Evolutionary conservation across 495 filamentous ascomycete genomes (phyloP).

Genomic region (Hypoxylon cercidicola): DNA sequence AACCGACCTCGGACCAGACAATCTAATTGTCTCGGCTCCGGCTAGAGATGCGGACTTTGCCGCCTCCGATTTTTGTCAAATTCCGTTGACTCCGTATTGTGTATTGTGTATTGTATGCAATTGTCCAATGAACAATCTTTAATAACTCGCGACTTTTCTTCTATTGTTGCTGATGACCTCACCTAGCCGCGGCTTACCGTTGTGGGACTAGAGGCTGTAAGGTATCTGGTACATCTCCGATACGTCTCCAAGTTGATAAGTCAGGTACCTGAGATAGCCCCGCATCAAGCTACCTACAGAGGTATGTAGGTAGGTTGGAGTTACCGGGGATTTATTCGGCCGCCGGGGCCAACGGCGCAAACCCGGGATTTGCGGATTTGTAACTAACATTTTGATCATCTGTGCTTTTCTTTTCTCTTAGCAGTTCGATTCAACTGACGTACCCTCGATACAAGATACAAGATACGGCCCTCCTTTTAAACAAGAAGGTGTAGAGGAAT

Average conservation of each 20-base stretch:
- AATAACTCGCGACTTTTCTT: too few species aligned
- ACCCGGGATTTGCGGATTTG: conserved; percentile 1
- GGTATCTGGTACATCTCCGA: not conserved
- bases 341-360: conserved; percentile 23
- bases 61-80: too few species aligned
- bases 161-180: conserved; percentile 21
- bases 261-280: conserved; percentile 2
- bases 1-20: conserved; percentile 34
- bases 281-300: not conserved
- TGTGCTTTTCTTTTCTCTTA: too few species aligned
- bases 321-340: conserved; percentile 30
- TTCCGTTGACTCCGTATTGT: not conserved
- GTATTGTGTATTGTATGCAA: conserved; percentile 5
- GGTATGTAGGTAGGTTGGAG: too few species aligned
- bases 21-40: not conserved
- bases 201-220: not conserved
- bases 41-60: not conserved
- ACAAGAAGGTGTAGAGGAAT: too few species aligned
- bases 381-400: too few species aligned
- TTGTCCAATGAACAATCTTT: conserved; percentile 23
- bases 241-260: not conserved
- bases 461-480: too few species aligned
- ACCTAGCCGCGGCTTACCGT: conserved; percentile 32
- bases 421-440: too few species aligned
- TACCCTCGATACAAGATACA: too few species aligned